Evolutionary conservation across 108 stramenopile species (phyloP).

Genomic region (Cylindrotheca fusiformis): DNA sequence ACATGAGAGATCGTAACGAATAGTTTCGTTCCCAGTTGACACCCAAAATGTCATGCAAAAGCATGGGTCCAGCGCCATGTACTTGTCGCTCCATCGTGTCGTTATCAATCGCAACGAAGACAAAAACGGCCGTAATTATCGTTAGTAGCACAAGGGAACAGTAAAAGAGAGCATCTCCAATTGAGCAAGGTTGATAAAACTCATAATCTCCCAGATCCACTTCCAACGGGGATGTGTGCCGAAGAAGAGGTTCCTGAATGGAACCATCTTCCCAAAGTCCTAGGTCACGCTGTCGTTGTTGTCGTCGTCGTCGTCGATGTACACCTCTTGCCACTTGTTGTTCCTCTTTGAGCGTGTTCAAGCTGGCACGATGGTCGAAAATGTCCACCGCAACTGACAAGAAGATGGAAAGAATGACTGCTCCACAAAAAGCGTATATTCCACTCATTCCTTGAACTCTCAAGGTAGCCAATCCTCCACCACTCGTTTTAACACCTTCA

Average conservation of each 20-base stretch:
- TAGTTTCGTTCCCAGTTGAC: slow-evolving; percentile 67
- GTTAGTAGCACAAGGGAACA: slow-evolving; percentile 14
- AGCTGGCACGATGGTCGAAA: slow-evolving; percentile 40
- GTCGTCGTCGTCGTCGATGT: background rate
- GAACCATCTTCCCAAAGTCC: background rate
- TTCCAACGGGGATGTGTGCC: slow-evolving; percentile 16
- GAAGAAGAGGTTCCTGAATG: slow-evolving; percentile 18
- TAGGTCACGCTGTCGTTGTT: background rate
- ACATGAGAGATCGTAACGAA: slow-evolving; percentile 62
- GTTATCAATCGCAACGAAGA: slow-evolving; percentile 47
- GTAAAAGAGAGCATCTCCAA: slow-evolving; percentile 1
- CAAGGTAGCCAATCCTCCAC: slow-evolving; percentile 62
- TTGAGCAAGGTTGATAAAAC: background rate
- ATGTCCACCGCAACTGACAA: slow-evolving; percentile 67
- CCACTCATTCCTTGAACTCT: slow-evolving; percentile 71
- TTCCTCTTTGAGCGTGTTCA: slow-evolving; percentile 4
- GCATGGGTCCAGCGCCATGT: slow-evolving; percentile 63
- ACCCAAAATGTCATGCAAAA: slow-evolving; percentile 74
- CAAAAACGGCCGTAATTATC: slow-evolving; percentile 30
- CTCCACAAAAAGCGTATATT: slow-evolving; percentile 78
- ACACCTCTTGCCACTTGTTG: slow-evolving; percentile 1
- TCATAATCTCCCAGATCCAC: slow-evolving; percentile 8
- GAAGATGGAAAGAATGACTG: slow-evolving; percentile 77
- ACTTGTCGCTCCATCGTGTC: slow-evolving; percentile 80
- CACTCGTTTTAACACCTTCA: slow-evolving; percentile 54